Conservation (phyloP, 148 eudicot genomes). For the Arctostaphylos glauca region DNA sequence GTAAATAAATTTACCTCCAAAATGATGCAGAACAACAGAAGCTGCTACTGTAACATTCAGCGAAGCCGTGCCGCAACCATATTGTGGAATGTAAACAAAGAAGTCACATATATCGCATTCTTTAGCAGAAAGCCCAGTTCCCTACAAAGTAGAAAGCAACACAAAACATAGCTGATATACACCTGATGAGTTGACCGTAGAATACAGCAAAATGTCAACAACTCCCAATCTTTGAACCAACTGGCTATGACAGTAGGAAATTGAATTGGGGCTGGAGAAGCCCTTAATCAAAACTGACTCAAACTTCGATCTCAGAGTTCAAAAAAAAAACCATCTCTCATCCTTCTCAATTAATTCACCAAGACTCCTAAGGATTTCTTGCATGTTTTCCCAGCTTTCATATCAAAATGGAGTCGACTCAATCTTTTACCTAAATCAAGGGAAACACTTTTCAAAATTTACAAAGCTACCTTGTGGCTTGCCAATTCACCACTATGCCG, state of each 20-base stretch:
- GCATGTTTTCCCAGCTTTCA: neutral
- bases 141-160: slow-evolving; percentile 39
- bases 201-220: neutral
- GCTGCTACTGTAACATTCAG: slow-evolving; percentile 94
- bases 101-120: slow-evolving; percentile 93
- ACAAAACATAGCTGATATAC: neutral
- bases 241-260: neutral
- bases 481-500: neutral
- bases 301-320: neutral
- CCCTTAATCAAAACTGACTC: neutral
- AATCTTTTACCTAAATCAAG: neutral
- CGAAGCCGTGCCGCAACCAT: slow-evolving; percentile 98
- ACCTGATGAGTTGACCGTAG: neutral
- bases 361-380: neutral
- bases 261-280: neutral
- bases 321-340: neutral
- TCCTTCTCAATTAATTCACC: neutral
- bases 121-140: slow-evolving; percentile 85
- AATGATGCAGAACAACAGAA: slow-evolving; percentile 92
- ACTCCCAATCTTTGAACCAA: neutral
- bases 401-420: neutral
- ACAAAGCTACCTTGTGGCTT: neutral
- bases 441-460: neutral
- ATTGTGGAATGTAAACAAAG: slow-evolving; percentile 93
- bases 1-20: slow-evolving; percentile 53